These are phyloP conservation scores for Ceratopteris richardii DNA, from an alignment of 75 land plant species.

Conservation along the genomic window DNA sequence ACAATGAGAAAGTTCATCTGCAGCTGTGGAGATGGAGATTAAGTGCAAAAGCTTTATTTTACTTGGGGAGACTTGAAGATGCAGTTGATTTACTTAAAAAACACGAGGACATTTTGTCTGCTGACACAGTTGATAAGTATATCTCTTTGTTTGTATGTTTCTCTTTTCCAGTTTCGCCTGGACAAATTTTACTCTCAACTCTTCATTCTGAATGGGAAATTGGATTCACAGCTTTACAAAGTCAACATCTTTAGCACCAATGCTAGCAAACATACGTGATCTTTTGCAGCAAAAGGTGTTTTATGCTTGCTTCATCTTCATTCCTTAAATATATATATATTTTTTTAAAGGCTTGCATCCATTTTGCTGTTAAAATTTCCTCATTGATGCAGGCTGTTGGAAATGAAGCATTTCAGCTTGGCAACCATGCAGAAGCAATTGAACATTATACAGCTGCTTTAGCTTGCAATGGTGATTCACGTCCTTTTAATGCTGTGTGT, in stretches of 20 bases:
- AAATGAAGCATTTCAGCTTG: slow-evolving; percentile 90
- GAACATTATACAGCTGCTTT: slow-evolving; percentile 93
- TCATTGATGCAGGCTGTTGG: slow-evolving; percentile 55
- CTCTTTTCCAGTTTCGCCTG: too few species aligned
- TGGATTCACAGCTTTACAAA: slow-evolving; percentile 22
- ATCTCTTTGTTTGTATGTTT: too few species aligned
- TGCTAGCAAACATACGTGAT: slow-evolving; percentile 40
- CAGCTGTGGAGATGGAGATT: slow-evolving; percentile 39
- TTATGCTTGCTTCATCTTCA: neutral
- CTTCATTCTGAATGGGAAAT: neutral
- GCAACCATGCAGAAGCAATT: slow-evolving; percentile 74
- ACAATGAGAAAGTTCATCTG: too few species aligned
- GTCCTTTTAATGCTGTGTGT: slow-evolving; percentile 91
- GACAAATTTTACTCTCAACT: neutral
- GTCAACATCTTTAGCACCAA: slow-evolving; percentile 33
- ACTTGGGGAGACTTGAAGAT: slow-evolving; percentile 59
- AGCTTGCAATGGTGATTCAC: slow-evolving; percentile 72
- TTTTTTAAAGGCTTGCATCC: neutral
- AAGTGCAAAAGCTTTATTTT: slow-evolving; percentile 42
- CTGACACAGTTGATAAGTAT: too few species aligned
- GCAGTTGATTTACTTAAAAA: slow-evolving; percentile 9
- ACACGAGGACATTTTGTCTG: too few species aligned
- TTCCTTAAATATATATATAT: too few species aligned
- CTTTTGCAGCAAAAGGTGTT: slow-evolving; percentile 54
- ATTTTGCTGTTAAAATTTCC: neutral